phyloP scores from a whole-genome alignment of 164 flowering plant species.

The Kingdonia uniflora region DNA sequence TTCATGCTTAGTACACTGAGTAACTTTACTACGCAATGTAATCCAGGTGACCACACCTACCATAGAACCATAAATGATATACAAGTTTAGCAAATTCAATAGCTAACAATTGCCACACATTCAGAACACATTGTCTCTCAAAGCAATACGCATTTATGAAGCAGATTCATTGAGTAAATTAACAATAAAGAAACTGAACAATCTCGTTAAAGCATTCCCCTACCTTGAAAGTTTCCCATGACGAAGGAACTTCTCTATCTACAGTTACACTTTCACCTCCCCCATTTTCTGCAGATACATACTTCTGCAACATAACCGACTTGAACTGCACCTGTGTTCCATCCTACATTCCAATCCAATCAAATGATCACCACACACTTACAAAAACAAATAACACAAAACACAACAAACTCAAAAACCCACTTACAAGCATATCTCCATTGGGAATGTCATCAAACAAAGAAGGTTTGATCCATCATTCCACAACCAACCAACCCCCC shows the following conservation, averaged over 20 bases:
- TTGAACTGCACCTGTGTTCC: conserved; percentile 69
- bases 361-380: background rate
- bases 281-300: conserved; percentile 59
- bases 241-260: conserved; percentile 44
- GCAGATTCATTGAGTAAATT: too few relatives aligned
- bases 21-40: too few relatives aligned
- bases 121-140: too few relatives aligned
- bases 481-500: conserved; percentile 94
- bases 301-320: conserved; percentile 56
- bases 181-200: background rate
- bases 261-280: conserved; percentile 58
- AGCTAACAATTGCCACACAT: too few relatives aligned
- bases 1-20: too few relatives aligned
- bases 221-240: conserved; percentile 88
- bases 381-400: background rate
- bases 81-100: too few relatives aligned
- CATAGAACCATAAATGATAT: too few relatives aligned
- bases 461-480: conserved; percentile 92
- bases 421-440: conserved; percentile 83
- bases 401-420: background rate
- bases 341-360: conserved; percentile 42
- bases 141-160: too few relatives aligned
- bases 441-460: conserved; percentile 77
- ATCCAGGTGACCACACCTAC: too few relatives aligned
- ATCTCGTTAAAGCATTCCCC: conserved; percentile 3